Percentiles rank a stretch among this genome's conserved stretches.
These are phyloP conservation scores for Chrysosphaeria jannelii DNA, from an alignment of 2,329 filamentous ascomycete genomes.

Conservation along the genomic window DNA sequence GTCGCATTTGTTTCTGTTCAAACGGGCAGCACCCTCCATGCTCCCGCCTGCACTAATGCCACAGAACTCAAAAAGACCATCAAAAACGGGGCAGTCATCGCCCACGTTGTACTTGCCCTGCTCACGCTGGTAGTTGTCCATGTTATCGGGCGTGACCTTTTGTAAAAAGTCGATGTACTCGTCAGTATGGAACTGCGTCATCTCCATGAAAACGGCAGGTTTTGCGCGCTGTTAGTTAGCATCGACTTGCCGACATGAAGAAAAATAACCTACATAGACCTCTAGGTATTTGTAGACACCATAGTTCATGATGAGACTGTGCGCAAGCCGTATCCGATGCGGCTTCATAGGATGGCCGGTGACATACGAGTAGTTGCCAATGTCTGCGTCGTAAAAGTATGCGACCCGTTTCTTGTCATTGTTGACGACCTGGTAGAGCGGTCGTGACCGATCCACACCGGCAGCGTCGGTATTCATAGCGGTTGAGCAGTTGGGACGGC, in stretches of 20 bases:
- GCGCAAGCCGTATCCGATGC: slow-evolving; percentile 78
- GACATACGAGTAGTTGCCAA: slow-evolving; percentile 93
- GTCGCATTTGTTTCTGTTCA: slow-evolving; percentile 76
- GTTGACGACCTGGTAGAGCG: slow-evolving; percentile 7
- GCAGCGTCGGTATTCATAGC: slow-evolving; percentile 9
- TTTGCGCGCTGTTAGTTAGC: slow-evolving; percentile 34
- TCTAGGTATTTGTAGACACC: slow-evolving; percentile 93
- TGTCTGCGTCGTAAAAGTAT: slow-evolving; percentile 96
- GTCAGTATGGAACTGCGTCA: slow-evolving; percentile 79
- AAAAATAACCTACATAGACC: slow-evolving; percentile 38
- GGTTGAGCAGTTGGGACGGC: too few relatives aligned
- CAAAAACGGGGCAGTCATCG: slow-evolving; percentile 91
- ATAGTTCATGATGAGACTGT: slow-evolving; percentile 89
- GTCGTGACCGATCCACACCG: slow-evolving; percentile 1
- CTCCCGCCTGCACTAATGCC: slow-evolving; percentile 82
- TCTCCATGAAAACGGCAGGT: slow-evolving; percentile 64
- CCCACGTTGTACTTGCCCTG: slow-evolving; percentile 85
- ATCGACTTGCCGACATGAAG: neutral
- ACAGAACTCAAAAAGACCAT: slow-evolving; percentile 91
- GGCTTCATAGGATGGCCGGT: slow-evolving; percentile 98
- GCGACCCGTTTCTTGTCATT: slow-evolving; percentile 46
- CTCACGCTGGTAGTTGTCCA: slow-evolving; percentile 77
- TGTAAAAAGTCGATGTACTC: slow-evolving; percentile 89
- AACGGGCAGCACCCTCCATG: slow-evolving; percentile 70
- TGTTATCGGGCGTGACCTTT: slow-evolving; percentile 94